phyloP scores from a whole-genome alignment of 441 rosid species.

The Adansonia rubrostipa region DNA sequence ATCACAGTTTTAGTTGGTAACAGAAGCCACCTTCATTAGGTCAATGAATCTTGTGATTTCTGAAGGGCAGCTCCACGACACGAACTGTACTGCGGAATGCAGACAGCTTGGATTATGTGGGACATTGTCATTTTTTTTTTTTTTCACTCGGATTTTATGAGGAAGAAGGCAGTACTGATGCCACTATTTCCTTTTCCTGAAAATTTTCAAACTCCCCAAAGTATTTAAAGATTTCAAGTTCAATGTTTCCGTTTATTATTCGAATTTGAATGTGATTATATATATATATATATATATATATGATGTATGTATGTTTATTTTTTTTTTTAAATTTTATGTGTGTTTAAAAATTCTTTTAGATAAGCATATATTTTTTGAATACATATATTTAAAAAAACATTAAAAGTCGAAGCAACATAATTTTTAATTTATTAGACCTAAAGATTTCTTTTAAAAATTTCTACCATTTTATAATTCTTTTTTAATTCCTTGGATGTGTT shows the following conservation, averaged over 20 bases:
- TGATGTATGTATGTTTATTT: too few species aligned
- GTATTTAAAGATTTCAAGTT: neutral
- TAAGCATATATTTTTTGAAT: too few species aligned
- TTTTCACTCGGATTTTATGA: neutral
- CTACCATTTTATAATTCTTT: neutral
- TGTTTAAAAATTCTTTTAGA: too few species aligned
- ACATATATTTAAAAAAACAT: too few species aligned
- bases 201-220: neutral
- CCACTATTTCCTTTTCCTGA: neutral
- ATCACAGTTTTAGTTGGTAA: neutral
- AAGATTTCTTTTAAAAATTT: neutral
- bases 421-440: neutral
- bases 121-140: neutral
- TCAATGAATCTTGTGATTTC: conserved; percentile 21
- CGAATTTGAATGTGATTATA: too few species aligned
- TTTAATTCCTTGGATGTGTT: neutral
- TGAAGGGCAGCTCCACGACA: conserved; percentile 20
- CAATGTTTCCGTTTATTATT: neutral
- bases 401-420: too few species aligned
- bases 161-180: neutral
- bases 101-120: conserved; percentile 20
- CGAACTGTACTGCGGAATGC: neutral
- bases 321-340: too few species aligned
- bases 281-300: too few species aligned
- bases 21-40: conserved; percentile 12